A percentile compares a stretch with the other conserved stretches of the same genome.
phyloP scores from a whole-genome alignment of 148 eudicot genomes.

The Polygonum maritimum region DNA sequence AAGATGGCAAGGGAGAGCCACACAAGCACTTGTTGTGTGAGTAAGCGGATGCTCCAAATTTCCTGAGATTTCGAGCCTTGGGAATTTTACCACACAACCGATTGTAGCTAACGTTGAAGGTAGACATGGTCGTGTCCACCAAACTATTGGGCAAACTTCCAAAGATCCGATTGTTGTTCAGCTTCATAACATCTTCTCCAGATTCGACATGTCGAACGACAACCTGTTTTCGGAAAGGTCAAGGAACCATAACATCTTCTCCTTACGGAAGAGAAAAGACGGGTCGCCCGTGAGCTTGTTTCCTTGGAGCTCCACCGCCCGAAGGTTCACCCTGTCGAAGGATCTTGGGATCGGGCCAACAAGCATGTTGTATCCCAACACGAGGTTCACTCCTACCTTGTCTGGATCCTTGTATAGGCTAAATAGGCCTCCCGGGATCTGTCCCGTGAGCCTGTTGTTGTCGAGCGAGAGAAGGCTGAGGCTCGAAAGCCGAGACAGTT shows the following conservation, averaged over 20 bases:
- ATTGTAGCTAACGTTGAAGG: constrained; percentile 30
- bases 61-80: constrained; percentile 15
- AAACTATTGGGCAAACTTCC: constrained; percentile 24
- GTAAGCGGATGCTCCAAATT: background rate
- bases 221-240: constrained; percentile 21
- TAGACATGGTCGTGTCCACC: constrained; percentile 8
- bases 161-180: constrained; percentile 31
- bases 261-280: constrained; percentile 29
- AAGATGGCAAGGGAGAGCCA: background rate
- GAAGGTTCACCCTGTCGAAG: constrained; percentile 11
- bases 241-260: background rate
- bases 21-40: constrained; percentile 13
- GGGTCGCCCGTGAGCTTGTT: constrained; percentile 31
- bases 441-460: constrained; percentile 17
- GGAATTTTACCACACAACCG: constrained; percentile 38
- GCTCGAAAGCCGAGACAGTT: constrained; percentile 18
- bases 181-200: constrained; percentile 17
- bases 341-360: constrained; percentile 24
- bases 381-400: background rate
- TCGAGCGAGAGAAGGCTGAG: background rate
- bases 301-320: constrained; percentile 6
- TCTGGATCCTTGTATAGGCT: constrained; percentile 4
- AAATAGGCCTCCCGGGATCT: constrained; percentile 23
- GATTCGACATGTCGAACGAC: constrained; percentile 28
- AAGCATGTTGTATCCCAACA: constrained; percentile 22